These are phyloP conservation scores for Tuber microsphaerosporum DNA, from an alignment of 495 filamentous ascomycete genomes.

Conservation along the genomic window DNA sequence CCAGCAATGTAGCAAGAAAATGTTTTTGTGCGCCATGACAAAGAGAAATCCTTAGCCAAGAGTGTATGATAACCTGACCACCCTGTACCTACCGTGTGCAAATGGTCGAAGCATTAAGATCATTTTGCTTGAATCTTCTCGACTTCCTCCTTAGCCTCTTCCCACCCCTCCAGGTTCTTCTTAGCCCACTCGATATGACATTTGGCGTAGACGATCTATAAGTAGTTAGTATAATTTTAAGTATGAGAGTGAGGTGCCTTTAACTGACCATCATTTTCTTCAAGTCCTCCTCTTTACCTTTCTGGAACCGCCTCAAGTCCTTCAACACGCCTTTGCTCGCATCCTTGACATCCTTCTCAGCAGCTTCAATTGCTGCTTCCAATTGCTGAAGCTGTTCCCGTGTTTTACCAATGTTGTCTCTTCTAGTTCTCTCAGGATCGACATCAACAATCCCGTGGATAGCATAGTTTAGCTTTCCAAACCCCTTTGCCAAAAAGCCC, in stretches of 20 bases:
- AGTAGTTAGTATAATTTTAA: not conserved
- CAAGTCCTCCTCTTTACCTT: slow-evolving; percentile 88
- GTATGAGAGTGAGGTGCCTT: slow-evolving; percentile 6
- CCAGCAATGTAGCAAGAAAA: slow-evolving; percentile 3
- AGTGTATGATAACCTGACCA: not conserved
- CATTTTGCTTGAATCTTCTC: slow-evolving; percentile 68
- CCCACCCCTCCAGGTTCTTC: slow-evolving; percentile 93
- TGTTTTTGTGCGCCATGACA: not conserved
- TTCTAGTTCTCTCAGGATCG: slow-evolving; percentile 82
- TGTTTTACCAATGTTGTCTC: slow-evolving; percentile 93
- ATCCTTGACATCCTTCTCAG: slow-evolving; percentile 83
- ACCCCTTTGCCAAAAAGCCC: slow-evolving; percentile 58
- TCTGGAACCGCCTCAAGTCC: slow-evolving; percentile 86
- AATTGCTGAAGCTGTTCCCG: slow-evolving; percentile 67
- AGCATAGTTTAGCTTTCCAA: slow-evolving; percentile 86
- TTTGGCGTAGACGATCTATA: slow-evolving; percentile 80
- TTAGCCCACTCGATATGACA: slow-evolving; percentile 98
- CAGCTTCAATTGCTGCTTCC: slow-evolving; percentile 79
- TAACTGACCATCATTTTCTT: slow-evolving; percentile 84
- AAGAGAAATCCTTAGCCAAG: not conserved
- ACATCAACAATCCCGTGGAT: slow-evolving; percentile 93
- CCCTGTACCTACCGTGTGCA: not conserved
- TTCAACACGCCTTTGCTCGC: slow-evolving; percentile 77
- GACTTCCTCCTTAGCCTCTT: slow-evolving; percentile 87
- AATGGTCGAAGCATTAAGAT: slow-evolving; percentile 3